phyloP scores from a whole-genome alignment of 768 basidiomycete species.

The Megacollybia marginata region DNA sequence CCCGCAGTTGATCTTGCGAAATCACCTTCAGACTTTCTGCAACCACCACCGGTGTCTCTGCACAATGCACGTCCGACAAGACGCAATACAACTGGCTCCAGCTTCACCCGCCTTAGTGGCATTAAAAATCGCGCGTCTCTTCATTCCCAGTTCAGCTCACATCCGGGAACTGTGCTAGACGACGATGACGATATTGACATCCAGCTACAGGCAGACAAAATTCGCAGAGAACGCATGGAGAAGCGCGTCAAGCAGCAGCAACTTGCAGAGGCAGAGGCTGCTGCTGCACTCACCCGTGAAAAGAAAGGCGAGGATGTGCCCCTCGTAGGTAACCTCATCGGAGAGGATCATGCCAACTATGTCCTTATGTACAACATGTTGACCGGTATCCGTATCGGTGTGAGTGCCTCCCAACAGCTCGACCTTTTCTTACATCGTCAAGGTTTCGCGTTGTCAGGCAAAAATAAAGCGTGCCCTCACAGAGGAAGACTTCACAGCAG shows the following conservation, averaged over 20 bases:
- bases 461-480: slow-evolving; percentile 85
- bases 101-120: slow-evolving; percentile 8
- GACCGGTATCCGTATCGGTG: slow-evolving; percentile 94
- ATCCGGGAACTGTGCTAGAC: slow-evolving; percentile 25
- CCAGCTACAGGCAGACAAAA: slow-evolving; percentile 81
- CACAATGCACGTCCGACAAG: slow-evolving; percentile 37
- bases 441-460: slow-evolving; percentile 95
- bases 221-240: slow-evolving; percentile 67
- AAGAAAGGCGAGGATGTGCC: slow-evolving; percentile 42
- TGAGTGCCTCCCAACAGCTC: slow-evolving; percentile 28
- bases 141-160: slow-evolving; percentile 25
- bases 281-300: slow-evolving; percentile 24
- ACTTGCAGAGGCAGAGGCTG: slow-evolving; percentile 54
- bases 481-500: slow-evolving; percentile 78
- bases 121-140: slow-evolving; percentile 16
- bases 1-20: slow-evolving; percentile 3
- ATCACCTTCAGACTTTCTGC: slow-evolving; percentile 42
- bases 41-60: slow-evolving; percentile 32
- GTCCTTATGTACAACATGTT: slow-evolving; percentile 99
- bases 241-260: slow-evolving; percentile 65
- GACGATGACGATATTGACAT: slow-evolving; percentile 74
- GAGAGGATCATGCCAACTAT: slow-evolving; percentile 98
- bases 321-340: slow-evolving; percentile 91
- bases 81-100: slow-evolving; percentile 66
- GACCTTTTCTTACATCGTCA: slow-evolving; percentile 8